These are phyloP conservation scores for Sphaerulina musiva DNA, from an alignment of 2,329 filamentous ascomycete species.

Conservation along the genomic window DNA sequence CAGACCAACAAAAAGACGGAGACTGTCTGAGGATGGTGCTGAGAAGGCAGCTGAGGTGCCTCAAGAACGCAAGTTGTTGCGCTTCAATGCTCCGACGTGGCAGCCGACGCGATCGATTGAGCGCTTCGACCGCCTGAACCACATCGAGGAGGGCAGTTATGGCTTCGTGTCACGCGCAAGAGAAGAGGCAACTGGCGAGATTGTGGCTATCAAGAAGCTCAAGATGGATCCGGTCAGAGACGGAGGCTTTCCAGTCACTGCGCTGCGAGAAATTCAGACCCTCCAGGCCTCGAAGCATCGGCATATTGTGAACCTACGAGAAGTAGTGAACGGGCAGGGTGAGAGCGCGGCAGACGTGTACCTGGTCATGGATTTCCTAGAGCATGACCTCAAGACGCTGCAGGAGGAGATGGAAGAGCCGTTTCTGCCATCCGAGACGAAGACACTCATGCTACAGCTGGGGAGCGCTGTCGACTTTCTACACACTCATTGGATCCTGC, in stretches of 20 bases:
- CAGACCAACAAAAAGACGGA: constrained; percentile 51
- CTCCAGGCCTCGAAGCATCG: constrained; percentile 71
- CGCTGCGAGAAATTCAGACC: constrained; percentile 87
- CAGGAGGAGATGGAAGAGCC: constrained; percentile 92
- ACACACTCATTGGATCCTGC: constrained; percentile 83
- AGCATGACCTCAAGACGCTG: constrained; percentile 91
- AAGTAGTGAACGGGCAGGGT: constrained; percentile 57
- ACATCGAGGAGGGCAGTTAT: constrained; percentile 96
- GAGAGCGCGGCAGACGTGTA: constrained; percentile 57
- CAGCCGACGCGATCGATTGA: constrained; percentile 69
- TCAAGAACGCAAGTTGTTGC: constrained; percentile 55
- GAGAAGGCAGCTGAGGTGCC: constrained; percentile 28
- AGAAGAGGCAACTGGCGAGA: constrained; percentile 63
- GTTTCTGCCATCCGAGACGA: constrained; percentile 86
- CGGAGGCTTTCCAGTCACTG: constrained; percentile 78
- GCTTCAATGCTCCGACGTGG: constrained; percentile 65
- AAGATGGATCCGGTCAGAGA: constrained; percentile 77
- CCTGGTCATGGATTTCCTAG: constrained; percentile 93
- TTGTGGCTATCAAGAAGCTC: constrained; percentile 88
- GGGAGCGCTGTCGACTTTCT: constrained; percentile 74
- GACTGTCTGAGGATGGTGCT: constrained; percentile 52
- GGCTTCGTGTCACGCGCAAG: constrained; percentile 85
- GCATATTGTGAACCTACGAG: constrained; percentile 74
- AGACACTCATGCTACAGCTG: constrained; percentile 81
- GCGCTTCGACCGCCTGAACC: constrained; percentile 86